These are phyloP conservation scores for Herpetomonas muscarum DNA, from an alignment of 208 protist species.

Conservation along the genomic window DNA sequence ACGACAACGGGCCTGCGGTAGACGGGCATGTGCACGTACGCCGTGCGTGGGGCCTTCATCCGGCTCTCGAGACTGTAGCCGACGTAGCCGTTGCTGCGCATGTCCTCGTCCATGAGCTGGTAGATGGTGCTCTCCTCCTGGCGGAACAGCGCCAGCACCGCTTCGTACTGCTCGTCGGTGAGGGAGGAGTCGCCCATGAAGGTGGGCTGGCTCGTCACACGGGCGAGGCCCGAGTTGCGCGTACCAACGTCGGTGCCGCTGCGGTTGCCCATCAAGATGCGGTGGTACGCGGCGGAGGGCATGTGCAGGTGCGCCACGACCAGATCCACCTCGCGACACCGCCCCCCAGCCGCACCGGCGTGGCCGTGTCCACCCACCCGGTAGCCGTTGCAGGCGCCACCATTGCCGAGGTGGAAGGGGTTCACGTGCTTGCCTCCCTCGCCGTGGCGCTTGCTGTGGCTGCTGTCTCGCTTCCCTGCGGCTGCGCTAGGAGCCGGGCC, in stretches of 20 bases:
- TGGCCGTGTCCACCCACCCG: too few relatives aligned
- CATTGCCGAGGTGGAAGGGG: too few relatives aligned
- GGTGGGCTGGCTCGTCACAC: conserved; percentile 49
- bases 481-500: too few relatives aligned
- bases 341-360: not conserved
- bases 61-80: conserved; percentile 20
- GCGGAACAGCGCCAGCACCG: conserved; percentile 47
- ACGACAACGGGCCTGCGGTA: conserved; percentile 27
- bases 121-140: conserved; percentile 31
- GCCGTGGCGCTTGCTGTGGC: too few relatives aligned
- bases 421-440: too few relatives aligned
- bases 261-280: conserved; percentile 18
- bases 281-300: conserved; percentile 26
- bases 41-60: conserved; percentile 17
- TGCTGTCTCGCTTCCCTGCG: too few relatives aligned
- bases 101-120: conserved; percentile 31
- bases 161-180: conserved; percentile 65
- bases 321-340: conserved; percentile 26
- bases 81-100: conserved; percentile 34
- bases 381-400: too few relatives aligned
- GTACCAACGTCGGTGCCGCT: conserved; percentile 7
- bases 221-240: conserved; percentile 4
- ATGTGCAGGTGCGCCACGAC: conserved; percentile 71
- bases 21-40: conserved; percentile 23
- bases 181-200: conserved; percentile 54